A percentile compares a stretch with the other conserved stretches of the same genome.
These are phyloP conservation scores for Trichosporon sp. DNA, from an alignment of 1,284 basidiomycete genomes.

Conservation along the genomic window DNA sequence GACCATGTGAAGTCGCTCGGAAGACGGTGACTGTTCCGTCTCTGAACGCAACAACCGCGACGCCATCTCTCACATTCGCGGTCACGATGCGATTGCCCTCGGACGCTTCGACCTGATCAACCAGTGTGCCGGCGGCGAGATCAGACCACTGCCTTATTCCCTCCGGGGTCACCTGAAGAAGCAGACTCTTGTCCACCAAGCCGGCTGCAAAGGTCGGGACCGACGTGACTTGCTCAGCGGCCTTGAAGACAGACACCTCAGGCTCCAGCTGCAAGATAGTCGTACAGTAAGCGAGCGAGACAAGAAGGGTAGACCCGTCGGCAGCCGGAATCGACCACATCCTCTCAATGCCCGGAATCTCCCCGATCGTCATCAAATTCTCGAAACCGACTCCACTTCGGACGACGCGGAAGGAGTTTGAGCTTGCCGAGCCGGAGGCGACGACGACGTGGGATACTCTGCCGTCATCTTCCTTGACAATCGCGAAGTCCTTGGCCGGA, in stretches of 20 bases:
- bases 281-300: conserved; percentile 37
- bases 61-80: conserved; percentile 44
- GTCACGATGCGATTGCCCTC: conserved; percentile 41
- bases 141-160: conserved; percentile 61
- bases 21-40: conserved; percentile 65
- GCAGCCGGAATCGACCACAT: conserved; percentile 68
- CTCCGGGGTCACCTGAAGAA: conserved; percentile 71
- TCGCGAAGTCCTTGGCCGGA: conserved; percentile 80
- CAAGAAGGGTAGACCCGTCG: conserved; percentile 31
- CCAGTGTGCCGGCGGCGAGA: conserved; percentile 20
- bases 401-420: conserved; percentile 78
- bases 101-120: conserved; percentile 43
- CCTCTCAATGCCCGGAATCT: conserved; percentile 63
- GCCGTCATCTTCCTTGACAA: conserved; percentile 73
- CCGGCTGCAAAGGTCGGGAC: conserved; percentile 68
- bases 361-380: conserved; percentile 66
- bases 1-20: conserved; percentile 47
- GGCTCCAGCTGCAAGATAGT: conserved; percentile 53
- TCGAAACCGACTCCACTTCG: conserved; percentile 83
- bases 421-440: conserved; percentile 80
- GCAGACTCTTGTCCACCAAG: conserved; percentile 59
- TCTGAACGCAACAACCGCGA: conserved; percentile 68
- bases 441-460: conserved; percentile 83
- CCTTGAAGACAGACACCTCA: conserved; percentile 50
- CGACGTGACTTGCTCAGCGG: conserved; percentile 51